Conservation (phyloP, 2,329 filamentous ascomycete species). For the Arthrobotrys musiformis region DNA sequence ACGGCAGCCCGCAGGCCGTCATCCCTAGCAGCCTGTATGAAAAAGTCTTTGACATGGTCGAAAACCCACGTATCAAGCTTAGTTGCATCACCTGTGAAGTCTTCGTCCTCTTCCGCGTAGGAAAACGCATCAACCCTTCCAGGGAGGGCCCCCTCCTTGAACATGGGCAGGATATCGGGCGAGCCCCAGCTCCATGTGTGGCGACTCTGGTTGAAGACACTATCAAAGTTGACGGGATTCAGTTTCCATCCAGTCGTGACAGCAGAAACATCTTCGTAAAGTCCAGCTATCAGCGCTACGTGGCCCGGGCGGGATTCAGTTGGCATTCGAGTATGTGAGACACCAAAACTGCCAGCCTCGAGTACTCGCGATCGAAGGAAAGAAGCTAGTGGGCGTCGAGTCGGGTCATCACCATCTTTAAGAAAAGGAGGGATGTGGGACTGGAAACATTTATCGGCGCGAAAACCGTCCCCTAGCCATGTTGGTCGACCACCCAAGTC, state of each 20-base stretch:
- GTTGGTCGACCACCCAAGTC: conserved; percentile 57
- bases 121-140: conserved; percentile 87
- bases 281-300: conserved; percentile 92
- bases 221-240: conserved; percentile 98
- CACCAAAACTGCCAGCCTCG: conserved; percentile 91
- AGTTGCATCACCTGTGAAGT: conserved; percentile 84
- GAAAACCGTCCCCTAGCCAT: conserved; percentile 81
- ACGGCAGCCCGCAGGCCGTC: conserved; percentile 77
- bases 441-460: conserved; percentile 97
- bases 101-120: conserved; percentile 86
- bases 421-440: conserved; percentile 87
- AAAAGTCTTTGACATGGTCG: conserved; percentile 87
- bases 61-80: conserved; percentile 95
- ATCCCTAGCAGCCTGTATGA: conserved; percentile 81
- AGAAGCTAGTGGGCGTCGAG: conserved; percentile 82
- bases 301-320: conserved; percentile 97
- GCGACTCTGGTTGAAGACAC: conserved; percentile 93
- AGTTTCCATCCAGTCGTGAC: conserved; percentile 98
- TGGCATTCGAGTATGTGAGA: conserved; percentile 95
- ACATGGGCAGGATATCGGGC: conserved; percentile 97
- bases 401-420: conserved; percentile 64
- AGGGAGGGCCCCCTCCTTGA: conserved; percentile 87
- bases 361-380: conserved; percentile 90
- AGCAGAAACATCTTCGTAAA: conserved; percentile 97
- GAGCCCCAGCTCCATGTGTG: conserved; percentile 99